Base-by-base conservation (phyloP, 768 basidiomycete species). In the Russula vinacea region DNA sequence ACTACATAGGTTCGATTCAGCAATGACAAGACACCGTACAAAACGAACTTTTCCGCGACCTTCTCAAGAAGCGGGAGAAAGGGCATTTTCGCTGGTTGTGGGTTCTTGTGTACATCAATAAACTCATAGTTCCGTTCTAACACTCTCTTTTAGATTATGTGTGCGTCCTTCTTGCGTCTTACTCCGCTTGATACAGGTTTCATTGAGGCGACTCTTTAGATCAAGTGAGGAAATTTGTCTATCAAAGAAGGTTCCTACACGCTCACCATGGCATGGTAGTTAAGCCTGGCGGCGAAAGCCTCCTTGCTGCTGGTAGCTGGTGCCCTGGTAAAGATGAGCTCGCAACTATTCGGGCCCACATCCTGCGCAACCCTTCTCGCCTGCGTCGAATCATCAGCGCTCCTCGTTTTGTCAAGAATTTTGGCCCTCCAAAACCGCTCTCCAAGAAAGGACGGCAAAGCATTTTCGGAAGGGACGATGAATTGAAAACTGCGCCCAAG, bases 21-120 rank as follows among this genome's bases (percentile, higher is more conserved):
- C 71, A 92, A 92, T 62, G 90, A 94, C 73, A 95, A 94, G 77
- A 99, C 96, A 5, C 96, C 96, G 0, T 99, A 99, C 78, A 98
- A 98, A 76, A 83, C 74, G 7, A 80, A 80, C 11, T 81, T 98
- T 37, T 88, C 89, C 0, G 90, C 92, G 0, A 89, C 87, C 59
- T 91, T 95, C 69, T 94, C 93, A 4, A 80, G 97, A 53, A 89
- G 89, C 33, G 96, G 96, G 3, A 78, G 90, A 47, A 98, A 98
- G 71, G 93, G 95, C 0, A 84, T 88, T 14, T 98, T 92, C 73
- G 94, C 94, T 24, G 80, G 79, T 19, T 95, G 94, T 92, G 73
- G 77, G 89, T 80, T 13, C 14, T 45, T 17, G 7, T 42, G 39
- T 26, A 16, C 58, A 33, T 58, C 39, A 33, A 29, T 56, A 17